These are phyloP conservation scores for Termitomyces sp. DNA, from an alignment of 768 basidiomycete genomes.

Conservation along the genomic window DNA sequence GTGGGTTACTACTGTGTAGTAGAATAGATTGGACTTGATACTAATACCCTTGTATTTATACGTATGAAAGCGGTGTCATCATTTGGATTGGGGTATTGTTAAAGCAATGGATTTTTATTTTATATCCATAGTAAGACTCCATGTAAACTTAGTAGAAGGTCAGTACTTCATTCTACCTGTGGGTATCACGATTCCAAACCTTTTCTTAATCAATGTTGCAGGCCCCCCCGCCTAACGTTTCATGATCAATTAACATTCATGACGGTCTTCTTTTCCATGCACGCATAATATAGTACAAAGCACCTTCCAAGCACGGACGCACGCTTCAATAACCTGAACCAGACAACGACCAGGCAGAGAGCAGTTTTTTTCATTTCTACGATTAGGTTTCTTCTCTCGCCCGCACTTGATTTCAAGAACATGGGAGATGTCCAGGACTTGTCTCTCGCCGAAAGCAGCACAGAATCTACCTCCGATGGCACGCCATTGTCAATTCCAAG, in stretches of 20 bases:
- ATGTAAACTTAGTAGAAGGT: not conserved
- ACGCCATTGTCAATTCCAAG: not conserved
- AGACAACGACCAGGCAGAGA: not conserved
- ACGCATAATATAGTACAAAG: not conserved
- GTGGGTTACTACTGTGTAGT: not conserved
- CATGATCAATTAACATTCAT: constrained; percentile 5
- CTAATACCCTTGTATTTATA: constrained; percentile 2
- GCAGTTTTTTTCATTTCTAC: constrained; percentile 4
- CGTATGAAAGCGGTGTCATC: not conserved
- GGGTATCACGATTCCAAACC: not conserved
- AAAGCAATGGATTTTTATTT: no score
- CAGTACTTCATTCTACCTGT: not conserved
- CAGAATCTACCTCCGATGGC: constrained; percentile 3
- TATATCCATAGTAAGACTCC: no score
- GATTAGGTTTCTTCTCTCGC: not conserved
- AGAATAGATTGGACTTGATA: not conserved
- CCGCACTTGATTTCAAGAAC: constrained; percentile 6
- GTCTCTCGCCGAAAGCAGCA: constrained; percentile 1
- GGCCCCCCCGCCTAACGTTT: constrained; percentile 7
- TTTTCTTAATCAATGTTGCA: constrained; percentile 7
- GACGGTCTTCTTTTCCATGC: not conserved
- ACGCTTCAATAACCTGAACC: not conserved
- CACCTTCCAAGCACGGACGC: not conserved
- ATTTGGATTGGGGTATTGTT: not conserved
- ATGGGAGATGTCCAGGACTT: constrained; percentile 12